Evolutionary conservation across 192 early-diverging fungal species (phyloP), one percentile per base, ranked within the genome.

Genomic region (Phlyctochytrium planicorne): DNA sequence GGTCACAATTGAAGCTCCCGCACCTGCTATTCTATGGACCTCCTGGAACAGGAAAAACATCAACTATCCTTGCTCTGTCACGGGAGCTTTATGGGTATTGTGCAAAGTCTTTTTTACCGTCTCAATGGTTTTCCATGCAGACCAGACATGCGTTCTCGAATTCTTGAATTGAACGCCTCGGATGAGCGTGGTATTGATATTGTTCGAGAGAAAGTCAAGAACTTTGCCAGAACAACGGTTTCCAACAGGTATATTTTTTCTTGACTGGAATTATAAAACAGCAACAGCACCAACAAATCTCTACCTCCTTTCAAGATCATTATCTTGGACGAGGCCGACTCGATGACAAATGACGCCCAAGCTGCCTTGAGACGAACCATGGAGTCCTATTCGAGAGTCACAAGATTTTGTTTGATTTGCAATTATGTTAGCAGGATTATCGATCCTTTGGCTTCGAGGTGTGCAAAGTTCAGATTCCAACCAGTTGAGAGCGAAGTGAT

Each of bases 11-110:
- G n/a, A 62, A 94, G 91, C 82, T 98, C 31, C 96, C 96, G 16
- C 96, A 98, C 72, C 80, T 97, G 29, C 77, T 98, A 31, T 97
- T 98, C 74, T 97, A 96, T 78, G 96, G 96, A n/a, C 94, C 94
- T 37, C 92, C 96, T 35, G 96, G 96, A 31, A 98, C 94, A 0
- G 96, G 96, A 72, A 98, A 98, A 75, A 98, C 96, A 2, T 94
- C 91, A 0, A 95, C 95, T 0, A 94, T 97, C 53, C 76, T 98
- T 25, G 96, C 96, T 0, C 79, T 97, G 37, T 87, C 93, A 24
- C 79, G 89, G n/a, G 90, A 92, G 63, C 74, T 93, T 40, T 94
- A 89, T 66, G 92, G 91, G 90, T 93, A 79, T 47, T 47, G 40
- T 47, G 40, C 40, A 14, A 20, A 47, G 20, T 47, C 20, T 14